Evolutionary conservation across 345 rosid species (phyloP).

Genomic region (Clausena lansium): DNA sequence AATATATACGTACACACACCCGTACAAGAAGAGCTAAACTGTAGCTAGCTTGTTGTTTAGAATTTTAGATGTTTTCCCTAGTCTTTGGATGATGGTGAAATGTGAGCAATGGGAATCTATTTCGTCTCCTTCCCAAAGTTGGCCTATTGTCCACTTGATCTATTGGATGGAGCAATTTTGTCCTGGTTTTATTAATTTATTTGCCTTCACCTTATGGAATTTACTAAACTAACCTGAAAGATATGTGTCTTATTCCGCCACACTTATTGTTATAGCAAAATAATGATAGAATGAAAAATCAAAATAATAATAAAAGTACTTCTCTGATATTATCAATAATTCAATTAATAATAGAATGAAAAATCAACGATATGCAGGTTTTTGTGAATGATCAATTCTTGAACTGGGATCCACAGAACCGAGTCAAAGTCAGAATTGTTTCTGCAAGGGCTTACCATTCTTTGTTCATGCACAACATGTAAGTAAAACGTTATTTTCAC

Average conservation of each 20-base stretch:
- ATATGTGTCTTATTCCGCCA: neutral
- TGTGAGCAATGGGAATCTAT: conserved; percentile 18
- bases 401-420: conserved; percentile 90
- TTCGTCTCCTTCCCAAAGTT: conserved; percentile 22
- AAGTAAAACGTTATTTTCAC: conserved; percentile 35
- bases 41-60: too few relatives aligned
- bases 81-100: conserved; percentile 22
- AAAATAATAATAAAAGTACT: neutral
- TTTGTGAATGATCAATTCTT: conserved; percentile 90
- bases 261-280: neutral
- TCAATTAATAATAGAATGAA: neutral
- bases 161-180: conserved; percentile 29
- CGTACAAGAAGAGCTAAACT: too few relatives aligned
- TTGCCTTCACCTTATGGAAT: neutral
- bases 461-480: conserved; percentile 99
- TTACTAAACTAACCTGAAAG: neutral
- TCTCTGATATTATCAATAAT: too few relatives aligned
- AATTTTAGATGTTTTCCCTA: neutral
- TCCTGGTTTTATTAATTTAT: conserved; percentile 13
- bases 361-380: conserved; percentile 44
- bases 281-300: neutral
- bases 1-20: too few relatives aligned
- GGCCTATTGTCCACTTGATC: conserved; percentile 8
- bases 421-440: conserved; percentile 94
- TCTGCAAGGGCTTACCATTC: conserved; percentile 99